Evolutionary conservation across 129 eudicot species (phyloP).

Genomic region (Artemisia annua): DNA sequence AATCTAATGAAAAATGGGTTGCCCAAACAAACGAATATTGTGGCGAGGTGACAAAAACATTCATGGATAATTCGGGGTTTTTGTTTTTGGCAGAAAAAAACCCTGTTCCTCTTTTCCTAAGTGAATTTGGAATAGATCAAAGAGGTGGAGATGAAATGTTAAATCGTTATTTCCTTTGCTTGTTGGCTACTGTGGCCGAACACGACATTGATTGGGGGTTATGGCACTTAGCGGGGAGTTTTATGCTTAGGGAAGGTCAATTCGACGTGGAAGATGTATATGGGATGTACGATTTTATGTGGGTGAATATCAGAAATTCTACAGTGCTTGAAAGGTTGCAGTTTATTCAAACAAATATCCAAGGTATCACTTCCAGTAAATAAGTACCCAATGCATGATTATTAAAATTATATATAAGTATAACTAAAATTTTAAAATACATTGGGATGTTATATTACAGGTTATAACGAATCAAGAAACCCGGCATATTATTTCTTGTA

Average conservation of each 20-base stretch:
- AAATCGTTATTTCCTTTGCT: slow-evolving; percentile 55
- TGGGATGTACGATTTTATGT: slow-evolving; percentile 48
- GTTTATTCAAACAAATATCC: slow-evolving; percentile 43
- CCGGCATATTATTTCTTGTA: slow-evolving; percentile 39
- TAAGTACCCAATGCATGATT: no score
- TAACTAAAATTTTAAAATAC: neutral
- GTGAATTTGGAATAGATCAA: slow-evolving; percentile 71
- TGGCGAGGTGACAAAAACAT: slow-evolving; percentile 7
- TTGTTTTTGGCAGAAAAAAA: slow-evolving; percentile 23
- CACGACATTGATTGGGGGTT: slow-evolving; percentile 72
- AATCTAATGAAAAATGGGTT: slow-evolving; percentile 41
- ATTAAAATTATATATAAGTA: neutral
- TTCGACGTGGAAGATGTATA: slow-evolving; percentile 47
- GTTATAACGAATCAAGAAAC: slow-evolving; percentile 16
- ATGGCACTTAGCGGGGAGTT: slow-evolving; percentile 76
- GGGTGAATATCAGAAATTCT: slow-evolving; percentile 49
- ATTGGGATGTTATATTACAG: neutral
- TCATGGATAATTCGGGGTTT: slow-evolving; percentile 46
- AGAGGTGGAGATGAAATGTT: slow-evolving; percentile 45
- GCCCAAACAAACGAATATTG: slow-evolving; percentile 46
- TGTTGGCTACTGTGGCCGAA: slow-evolving; percentile 51
- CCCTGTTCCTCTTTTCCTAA: slow-evolving; percentile 52
- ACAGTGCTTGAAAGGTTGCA: slow-evolving; percentile 39
- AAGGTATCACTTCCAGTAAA: slow-evolving; percentile 31
- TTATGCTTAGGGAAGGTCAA: slow-evolving; percentile 51